Base-by-base conservation (phyloP, 495 filamentous ascomycete genomes). In the Penicillium macrosclerotiorum region DNA sequence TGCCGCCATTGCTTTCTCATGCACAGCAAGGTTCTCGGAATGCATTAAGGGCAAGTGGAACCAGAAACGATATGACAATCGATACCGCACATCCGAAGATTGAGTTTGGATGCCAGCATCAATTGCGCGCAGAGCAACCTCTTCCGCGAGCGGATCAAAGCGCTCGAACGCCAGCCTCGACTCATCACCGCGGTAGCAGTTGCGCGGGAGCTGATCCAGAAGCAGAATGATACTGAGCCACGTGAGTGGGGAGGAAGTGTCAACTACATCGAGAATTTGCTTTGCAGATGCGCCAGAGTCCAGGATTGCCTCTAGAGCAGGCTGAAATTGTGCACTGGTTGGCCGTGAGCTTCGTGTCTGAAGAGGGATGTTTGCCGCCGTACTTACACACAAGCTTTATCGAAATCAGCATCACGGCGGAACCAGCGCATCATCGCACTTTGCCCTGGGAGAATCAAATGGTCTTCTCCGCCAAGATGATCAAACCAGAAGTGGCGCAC, bases 41-140 rank as follows among this genome's bases (percentile, higher is more conserved):
- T 68, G 63, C 65, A 68, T 64, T 3, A 68, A 37, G 0, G 65
- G 65, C 23, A 68, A 30, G 26, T 62, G 49, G 37, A 68, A 68
- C 65, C 65, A 68, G 20, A 52, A 29, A 2, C 65, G 54, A 19
- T 59, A 54, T 5, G 60, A 48, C 2, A 68, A 39, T 7, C 56
- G 61, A 20, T 62, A 64, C 26, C 52, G 52, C 9, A 62, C 37
- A 19, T 55, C 43, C 1, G 63, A 41, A 2, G 41, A 53, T 20
- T 37, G 47, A 3, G 20, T 50, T 1, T 52, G 51, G 5, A 68
- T 45, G 0, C 38, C 49, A 2, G 30, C 19, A 12, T 49, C 37
- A 12, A 65, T 41, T 1, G 60, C 64, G 6, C 42, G 45, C 0
- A 60, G 8, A 7, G 62, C 60, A 19, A 68, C 45, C 2, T 45